These are phyloP conservation scores for Cylindrodendrum hubeiense DNA, from an alignment of 2,329 filamentous ascomycete genomes.

Conservation along the genomic window DNA sequence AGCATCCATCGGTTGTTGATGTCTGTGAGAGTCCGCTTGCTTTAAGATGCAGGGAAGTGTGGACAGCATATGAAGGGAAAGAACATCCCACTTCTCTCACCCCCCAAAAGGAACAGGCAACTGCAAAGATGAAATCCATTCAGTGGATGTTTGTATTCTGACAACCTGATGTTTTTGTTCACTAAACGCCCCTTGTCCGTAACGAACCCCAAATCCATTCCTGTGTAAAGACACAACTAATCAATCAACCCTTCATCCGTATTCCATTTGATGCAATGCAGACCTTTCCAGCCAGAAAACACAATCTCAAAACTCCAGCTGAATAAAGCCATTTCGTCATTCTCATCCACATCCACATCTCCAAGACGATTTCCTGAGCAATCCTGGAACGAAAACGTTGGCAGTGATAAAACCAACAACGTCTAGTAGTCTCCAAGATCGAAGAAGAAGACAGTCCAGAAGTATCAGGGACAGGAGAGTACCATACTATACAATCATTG, in stretches of 20 bases:
- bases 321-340: slow-evolving; percentile 40
- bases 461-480: slow-evolving; percentile 18
- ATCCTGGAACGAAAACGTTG: slow-evolving; percentile 4
- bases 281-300: slow-evolving; percentile 37
- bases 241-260: slow-evolving; percentile 29
- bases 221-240: slow-evolving; percentile 27
- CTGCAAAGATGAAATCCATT: slow-evolving; percentile 34
- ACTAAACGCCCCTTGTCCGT: slow-evolving; percentile 40
- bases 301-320: slow-evolving; percentile 46
- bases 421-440: not conserved
- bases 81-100: not conserved
- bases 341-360: slow-evolving; percentile 28
- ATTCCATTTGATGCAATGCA: slow-evolving; percentile 33
- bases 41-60: not conserved
- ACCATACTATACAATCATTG: slow-evolving; percentile 39
- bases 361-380: slow-evolving; percentile 1
- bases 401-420: slow-evolving; percentile 15
- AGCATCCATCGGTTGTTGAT: not conserved
- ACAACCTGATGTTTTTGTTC: slow-evolving; percentile 40
- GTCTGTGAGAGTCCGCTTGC: not conserved
- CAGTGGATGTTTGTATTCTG: slow-evolving; percentile 37
- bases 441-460: slow-evolving; percentile 8
- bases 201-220: slow-evolving; percentile 35
- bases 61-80: not conserved
- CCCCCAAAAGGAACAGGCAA: slow-evolving; percentile 20